Evolutionary conservation across 73 alveolate species (phyloP).

Genomic region (Durusdinium trenchii): DNA sequence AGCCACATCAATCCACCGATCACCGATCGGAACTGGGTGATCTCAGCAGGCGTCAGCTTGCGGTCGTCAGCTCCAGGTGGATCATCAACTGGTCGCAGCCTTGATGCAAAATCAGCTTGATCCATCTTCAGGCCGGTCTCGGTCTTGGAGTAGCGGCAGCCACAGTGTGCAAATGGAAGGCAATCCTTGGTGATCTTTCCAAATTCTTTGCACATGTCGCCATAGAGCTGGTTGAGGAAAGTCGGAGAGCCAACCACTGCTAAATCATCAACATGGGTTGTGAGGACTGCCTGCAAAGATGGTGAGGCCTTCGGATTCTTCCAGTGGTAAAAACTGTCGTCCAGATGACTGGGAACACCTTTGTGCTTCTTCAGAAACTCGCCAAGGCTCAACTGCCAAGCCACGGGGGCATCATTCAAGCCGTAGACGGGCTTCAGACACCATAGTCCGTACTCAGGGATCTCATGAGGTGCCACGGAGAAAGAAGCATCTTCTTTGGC

Average conservation of each 20-base stretch:
- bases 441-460: not conserved
- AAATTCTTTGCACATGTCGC: not conserved
- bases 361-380: not conserved
- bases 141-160: not conserved
- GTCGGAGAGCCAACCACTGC: not conserved
- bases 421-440: constrained; percentile 55
- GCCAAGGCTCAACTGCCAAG: constrained; percentile 17
- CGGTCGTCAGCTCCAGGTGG: not conserved
- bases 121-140: not conserved
- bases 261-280: constrained; percentile 15
- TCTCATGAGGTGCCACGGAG: not conserved
- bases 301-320: not conserved
- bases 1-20: constrained; percentile 39
- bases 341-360: not conserved
- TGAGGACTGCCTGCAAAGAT: not conserved
- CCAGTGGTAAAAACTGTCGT: constrained; percentile 19
- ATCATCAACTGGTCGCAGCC: not conserved
- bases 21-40: not conserved
- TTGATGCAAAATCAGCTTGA: not conserved
- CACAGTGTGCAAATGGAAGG: constrained; percentile 22
- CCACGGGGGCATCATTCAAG: constrained; percentile 37
- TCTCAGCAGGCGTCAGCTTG: not conserved
- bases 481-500: not conserved
- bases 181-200: not conserved
- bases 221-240: not conserved